Base-by-base conservation (phyloP, 306 rosid species). In the Dalbergia cochinchinensis region DNA sequence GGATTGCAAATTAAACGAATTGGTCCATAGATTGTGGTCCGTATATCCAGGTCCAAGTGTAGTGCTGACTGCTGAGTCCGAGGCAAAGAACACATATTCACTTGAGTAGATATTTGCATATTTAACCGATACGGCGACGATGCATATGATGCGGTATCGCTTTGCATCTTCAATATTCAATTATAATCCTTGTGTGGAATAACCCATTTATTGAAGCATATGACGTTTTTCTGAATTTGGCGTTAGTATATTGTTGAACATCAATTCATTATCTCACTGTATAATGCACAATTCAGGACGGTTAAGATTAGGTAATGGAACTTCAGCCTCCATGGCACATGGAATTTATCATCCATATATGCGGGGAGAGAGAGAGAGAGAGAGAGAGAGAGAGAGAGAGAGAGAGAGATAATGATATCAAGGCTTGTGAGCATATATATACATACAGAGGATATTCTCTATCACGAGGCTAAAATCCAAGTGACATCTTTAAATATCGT, bases 141-240 rank as follows among this genome's bases (percentile, higher is more conserved):
- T 26, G 31, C 22, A 9, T 48, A n/a, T 34, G 42, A 81, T 58
- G 59, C 54, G 71, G 20, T 58, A 67, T 74, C 69, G 67, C 45
- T 73, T 74, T 55, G 76, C 53, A 65, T 65, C 84, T 73, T 73
- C 62, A 55, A 73, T 35, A 35, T 35, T 57, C 31, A 26, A 37
- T 42, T 44, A 22, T 6, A 65, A 80, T 73, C 54, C 65, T 65
- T 8, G 37, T 50, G 78, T 75, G 72, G 53, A 60, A 42, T 65
- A 55, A 80, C 31, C 42, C 14, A 64, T 65, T 33, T 64, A 73
- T 73, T 44, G 39, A 39, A 65, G 33, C 26, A 66, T 14, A 42
- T 44, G 42, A 5, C 42, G 75, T 35, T 73, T 42, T 34, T 22
- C 54, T 8, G 22, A 58, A 60, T 60, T 26, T 26, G 31, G 31